Base-by-base conservation (phyloP, 148 eudicot species). In the Rhododendron ferrugineum region DNA sequence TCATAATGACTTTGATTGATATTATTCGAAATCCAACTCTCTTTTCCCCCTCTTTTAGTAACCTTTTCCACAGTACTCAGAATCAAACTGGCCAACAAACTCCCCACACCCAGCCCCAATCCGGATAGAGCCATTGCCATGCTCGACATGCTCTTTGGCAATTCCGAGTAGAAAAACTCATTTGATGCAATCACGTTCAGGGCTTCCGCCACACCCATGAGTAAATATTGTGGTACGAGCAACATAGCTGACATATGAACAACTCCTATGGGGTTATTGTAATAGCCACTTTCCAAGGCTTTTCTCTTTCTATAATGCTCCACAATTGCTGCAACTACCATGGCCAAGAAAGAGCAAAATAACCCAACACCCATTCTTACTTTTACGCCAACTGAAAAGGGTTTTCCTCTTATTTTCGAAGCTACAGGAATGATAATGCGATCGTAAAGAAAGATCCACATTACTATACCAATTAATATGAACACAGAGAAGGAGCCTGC, bases 111-210 rank as follows among this genome's bases (percentile, higher is more conserved):
- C 91, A 92, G 88, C n/a, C 96, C 94, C 0, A 97, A 82, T 58
- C 92, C 91, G 1, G 87, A 84, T 3, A 95, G 85, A 15, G 91
- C 81, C 0, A 93, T 78, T 0, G 98, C 99, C 37, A 97, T 83
- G 83, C 99, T 97, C 1, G 98, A 92, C 97, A 97, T 95, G 82
- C 93, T 94, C 85, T 92, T 92, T 0, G 99, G 95, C 86, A 96
- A 88, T 88, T 96, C 99, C 0, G 94, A 85, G 88, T 95, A 96
- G 87, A 89, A 96, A 52, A 96, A 96, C 86, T 96, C 98, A 18
- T 37, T 74, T 9, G 44, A 34, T 37, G 46, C 78, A 70, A 70
- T 32, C 75, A 70, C 75, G 15, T 70, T 70, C 22, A 70, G 14
- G 7, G 96, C 94, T 88, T 96, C 99, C 0, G 99, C 96, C 56